A percentile compares a stretch with the other conserved stretches of the same genome.
Conservation (phyloP, 139 green algal species). For the Zygnema circumcarinatum region DNA sequence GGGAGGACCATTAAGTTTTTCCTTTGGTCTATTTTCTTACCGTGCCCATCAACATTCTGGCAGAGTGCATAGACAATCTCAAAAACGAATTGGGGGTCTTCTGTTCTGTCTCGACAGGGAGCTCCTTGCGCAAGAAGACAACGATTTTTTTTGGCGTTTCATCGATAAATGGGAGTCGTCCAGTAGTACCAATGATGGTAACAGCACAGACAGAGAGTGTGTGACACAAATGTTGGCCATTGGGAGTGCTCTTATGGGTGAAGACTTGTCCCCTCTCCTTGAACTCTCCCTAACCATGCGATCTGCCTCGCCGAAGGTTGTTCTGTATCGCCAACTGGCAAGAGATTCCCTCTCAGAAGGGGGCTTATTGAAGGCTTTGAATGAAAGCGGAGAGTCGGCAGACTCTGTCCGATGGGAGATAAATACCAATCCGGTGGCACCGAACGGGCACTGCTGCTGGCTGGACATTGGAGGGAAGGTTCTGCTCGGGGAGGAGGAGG, state of each 20-base stretch:
- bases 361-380: slow-evolving; percentile 10
- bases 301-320: slow-evolving; percentile 27
- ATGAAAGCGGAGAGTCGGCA: not conserved
- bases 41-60: no score
- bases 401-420: slow-evolving; percentile 31
- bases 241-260: slow-evolving; percentile 6
- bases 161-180: slow-evolving; percentile 15
- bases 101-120: slow-evolving; percentile 36
- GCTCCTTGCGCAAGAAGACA: slow-evolving; percentile 25
- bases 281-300: slow-evolving; percentile 49
- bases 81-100: no score
- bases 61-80: no score
- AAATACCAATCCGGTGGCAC: slow-evolving; percentile 29
- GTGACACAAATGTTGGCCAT: slow-evolving; percentile 10
- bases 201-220: slow-evolving; percentile 30
- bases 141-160: slow-evolving; percentile 44
- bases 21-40: no score
- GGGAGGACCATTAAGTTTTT: no score
- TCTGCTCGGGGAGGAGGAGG: slow-evolving; percentile 18
- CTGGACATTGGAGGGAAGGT: slow-evolving; percentile 44
- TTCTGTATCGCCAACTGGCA: slow-evolving; percentile 57
- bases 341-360: slow-evolving; percentile 19
- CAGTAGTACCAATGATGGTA: not conserved
- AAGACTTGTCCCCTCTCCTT: slow-evolving; percentile 24
- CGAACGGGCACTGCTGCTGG: slow-evolving; percentile 49